phyloP scores from a whole-genome alignment of 2,329 filamentous ascomycete genomes.

The Paramyrothecium roridum region DNA sequence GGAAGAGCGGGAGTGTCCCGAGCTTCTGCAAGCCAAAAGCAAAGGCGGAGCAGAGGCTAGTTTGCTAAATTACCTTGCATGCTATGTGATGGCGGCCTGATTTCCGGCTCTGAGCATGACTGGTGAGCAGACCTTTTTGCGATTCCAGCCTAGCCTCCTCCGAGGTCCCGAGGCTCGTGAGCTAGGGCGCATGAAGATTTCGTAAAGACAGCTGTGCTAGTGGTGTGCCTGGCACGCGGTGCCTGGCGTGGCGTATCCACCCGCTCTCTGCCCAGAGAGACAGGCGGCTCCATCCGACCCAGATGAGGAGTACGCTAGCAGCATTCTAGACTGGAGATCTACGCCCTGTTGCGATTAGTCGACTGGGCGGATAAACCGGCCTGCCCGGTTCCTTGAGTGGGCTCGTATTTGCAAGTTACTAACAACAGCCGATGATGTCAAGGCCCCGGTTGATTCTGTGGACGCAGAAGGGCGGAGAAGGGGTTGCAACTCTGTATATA shows the following conservation, averaged over 20 bases:
- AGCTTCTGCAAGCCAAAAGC: no score
- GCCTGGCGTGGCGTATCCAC: not conserved
- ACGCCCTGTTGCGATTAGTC: not conserved
- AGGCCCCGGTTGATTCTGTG: not conserved
- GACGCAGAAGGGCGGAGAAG: not conserved
- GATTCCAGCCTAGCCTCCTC: no score
- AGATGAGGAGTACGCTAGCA: not conserved
- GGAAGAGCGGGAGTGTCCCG: no score
- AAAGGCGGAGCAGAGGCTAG: no score
- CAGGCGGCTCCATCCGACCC: not conserved
- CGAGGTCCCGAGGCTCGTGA: not conserved
- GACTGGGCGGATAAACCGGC: not conserved
- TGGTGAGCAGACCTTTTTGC: no score
- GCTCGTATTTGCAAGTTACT: not conserved
- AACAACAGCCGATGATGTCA: not conserved
- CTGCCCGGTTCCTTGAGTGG: not conserved
- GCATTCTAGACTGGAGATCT: not conserved
- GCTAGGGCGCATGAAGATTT: not conserved
- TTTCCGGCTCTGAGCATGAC: no score
- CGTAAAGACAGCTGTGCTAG: no score
- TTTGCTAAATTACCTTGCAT: no score
- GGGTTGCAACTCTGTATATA: not conserved
- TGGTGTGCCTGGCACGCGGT: not conserved
- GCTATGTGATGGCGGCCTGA: no score
- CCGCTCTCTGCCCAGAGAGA: not conserved